These are phyloP conservation scores for Taphrina sp. DNA, from an alignment of 1,139 yeast genomes.

Conservation along the genomic window DNA sequence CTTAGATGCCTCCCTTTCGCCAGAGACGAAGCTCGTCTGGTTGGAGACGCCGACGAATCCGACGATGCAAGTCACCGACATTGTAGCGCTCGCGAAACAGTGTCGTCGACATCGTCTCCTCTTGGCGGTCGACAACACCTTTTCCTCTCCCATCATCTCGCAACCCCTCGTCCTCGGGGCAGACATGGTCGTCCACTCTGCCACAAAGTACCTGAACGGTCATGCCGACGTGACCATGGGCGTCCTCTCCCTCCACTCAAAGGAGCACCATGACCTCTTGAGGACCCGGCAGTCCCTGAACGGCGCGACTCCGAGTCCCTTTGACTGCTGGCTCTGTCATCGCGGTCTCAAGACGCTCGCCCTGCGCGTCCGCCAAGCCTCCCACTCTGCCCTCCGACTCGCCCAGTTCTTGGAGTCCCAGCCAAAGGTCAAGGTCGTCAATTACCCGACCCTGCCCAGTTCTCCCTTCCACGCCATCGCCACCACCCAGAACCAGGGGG, in stretches of 20 bases:
- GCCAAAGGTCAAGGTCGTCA: conserved; percentile 59
- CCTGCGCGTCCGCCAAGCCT: conserved; percentile 71
- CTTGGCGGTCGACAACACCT: conserved; percentile 87
- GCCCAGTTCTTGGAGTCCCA: conserved; percentile 64
- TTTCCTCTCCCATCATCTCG: conserved; percentile 86
- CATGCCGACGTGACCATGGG: conserved; percentile 92
- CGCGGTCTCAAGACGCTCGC: conserved; percentile 87
- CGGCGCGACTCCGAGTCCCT: conserved; percentile 86
- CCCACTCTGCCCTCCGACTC: conserved; percentile 63
- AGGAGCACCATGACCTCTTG: conserved; percentile 59
- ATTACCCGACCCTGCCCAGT: conserved; percentile 75
- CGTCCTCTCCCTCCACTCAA: conserved; percentile 67
- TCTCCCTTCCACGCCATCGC: conserved; percentile 66
- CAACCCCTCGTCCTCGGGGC: conserved; percentile 83
- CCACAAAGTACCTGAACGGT: conserved; percentile 87
- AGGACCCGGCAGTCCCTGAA: conserved; percentile 82
- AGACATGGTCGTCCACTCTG: conserved; percentile 82
- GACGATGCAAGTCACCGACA: conserved; percentile 73
- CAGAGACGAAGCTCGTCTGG: conserved; percentile 62
- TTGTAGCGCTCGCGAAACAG: conserved; percentile 48
- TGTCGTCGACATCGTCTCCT: conserved; percentile 49
- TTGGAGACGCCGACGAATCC: conserved; percentile 88
- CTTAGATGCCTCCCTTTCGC: conserved; percentile 46
- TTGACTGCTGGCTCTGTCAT: conserved; percentile 91
- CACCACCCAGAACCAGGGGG: conserved; percentile 73